A percentile compares a stretch with the other conserved stretches of the same genome.
These are phyloP conservation scores for Lipomyces sp. DNA, from an alignment of 805 yeast genomes.

Conservation along the genomic window DNA sequence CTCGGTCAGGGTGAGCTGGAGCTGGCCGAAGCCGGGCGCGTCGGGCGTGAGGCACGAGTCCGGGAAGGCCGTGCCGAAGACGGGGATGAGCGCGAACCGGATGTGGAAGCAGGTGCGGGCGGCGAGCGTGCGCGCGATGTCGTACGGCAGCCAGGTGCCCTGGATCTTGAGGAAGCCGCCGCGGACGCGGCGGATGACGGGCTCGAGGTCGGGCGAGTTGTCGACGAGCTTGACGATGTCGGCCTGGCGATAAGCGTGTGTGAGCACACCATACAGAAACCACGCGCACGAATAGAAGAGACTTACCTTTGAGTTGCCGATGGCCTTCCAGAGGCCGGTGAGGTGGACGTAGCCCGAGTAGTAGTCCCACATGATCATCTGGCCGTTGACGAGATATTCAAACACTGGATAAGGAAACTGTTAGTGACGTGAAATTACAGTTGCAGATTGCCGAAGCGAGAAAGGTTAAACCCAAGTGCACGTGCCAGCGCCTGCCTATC, in stretches of 20 bases:
- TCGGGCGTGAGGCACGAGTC: slow-evolving; percentile 55
- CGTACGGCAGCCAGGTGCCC: slow-evolving; percentile 87
- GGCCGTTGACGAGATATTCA: slow-evolving; percentile 65
- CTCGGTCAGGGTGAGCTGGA: slow-evolving; percentile 38
- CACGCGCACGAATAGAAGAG: not conserved
- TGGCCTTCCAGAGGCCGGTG: slow-evolving; percentile 83
- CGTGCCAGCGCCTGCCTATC: not conserved
- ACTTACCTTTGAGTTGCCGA: slow-evolving; percentile 62
- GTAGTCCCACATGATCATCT: slow-evolving; percentile 83
- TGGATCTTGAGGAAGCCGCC: slow-evolving; percentile 92
- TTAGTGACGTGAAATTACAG: not conserved
- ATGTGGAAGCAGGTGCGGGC: slow-evolving; percentile 73
- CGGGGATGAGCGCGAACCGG: slow-evolving; percentile 69
- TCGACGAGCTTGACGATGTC: slow-evolving; percentile 72
- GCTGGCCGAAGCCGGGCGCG: slow-evolving; percentile 63
- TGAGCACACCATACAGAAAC: not conserved
- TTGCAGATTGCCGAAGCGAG: not conserved
- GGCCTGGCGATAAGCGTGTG: slow-evolving; percentile 42
- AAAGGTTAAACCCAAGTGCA: not conserved
- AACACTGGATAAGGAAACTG: slow-evolving; percentile 51
- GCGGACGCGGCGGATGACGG: slow-evolving; percentile 65
- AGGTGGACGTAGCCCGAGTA: slow-evolving; percentile 80
- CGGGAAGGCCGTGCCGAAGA: slow-evolving; percentile 73
- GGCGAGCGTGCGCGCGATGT: slow-evolving; percentile 64
- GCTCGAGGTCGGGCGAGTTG: slow-evolving; percentile 58